phyloP scores from a whole-genome alignment of 208 protist species.

The Trypanosoma vivax region DNA sequence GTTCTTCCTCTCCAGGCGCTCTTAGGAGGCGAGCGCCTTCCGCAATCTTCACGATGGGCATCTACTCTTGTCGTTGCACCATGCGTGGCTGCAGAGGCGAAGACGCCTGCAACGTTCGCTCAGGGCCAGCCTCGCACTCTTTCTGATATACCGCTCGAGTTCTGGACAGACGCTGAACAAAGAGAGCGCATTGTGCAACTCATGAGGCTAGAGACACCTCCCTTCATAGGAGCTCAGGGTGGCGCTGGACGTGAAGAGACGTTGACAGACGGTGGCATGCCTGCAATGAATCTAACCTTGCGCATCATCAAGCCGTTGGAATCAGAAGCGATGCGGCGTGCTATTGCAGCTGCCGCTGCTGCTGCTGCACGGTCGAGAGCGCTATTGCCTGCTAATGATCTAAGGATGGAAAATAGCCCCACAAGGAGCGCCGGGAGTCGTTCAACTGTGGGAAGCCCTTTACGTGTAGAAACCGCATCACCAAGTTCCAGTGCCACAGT shows the following conservation, averaged over 20 bases:
- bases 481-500: no score
- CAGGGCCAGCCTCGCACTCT: conserved; percentile 40
- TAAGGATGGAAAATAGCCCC: neutral
- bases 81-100: conserved; percentile 32
- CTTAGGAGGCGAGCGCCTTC: conserved; percentile 36
- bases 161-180: conserved; percentile 18
- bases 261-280: conserved; percentile 3
- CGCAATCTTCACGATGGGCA: conserved; percentile 20
- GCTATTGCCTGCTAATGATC: neutral
- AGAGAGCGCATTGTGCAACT: conserved; percentile 3
- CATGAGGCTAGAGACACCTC: conserved; percentile 24
- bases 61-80: conserved; percentile 51
- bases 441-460: no score
- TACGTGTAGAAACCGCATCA: no score
- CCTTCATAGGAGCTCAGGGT: conserved; percentile 25
- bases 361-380: neutral
- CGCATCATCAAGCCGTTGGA: conserved; percentile 12
- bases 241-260: conserved; percentile 13
- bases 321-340: conserved; percentile 10
- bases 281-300: conserved; percentile 11
- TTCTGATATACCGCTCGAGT: conserved; percentile 18
- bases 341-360: conserved; percentile 6
- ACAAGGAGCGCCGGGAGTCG: no score
- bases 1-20: conserved; percentile 66
- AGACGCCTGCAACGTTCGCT: conserved; percentile 51